A percentile compares a stretch with the other conserved stretches of the same genome.
Conservation (phyloP, 345 rosid genomes). For the Angophora floribunda region DNA sequence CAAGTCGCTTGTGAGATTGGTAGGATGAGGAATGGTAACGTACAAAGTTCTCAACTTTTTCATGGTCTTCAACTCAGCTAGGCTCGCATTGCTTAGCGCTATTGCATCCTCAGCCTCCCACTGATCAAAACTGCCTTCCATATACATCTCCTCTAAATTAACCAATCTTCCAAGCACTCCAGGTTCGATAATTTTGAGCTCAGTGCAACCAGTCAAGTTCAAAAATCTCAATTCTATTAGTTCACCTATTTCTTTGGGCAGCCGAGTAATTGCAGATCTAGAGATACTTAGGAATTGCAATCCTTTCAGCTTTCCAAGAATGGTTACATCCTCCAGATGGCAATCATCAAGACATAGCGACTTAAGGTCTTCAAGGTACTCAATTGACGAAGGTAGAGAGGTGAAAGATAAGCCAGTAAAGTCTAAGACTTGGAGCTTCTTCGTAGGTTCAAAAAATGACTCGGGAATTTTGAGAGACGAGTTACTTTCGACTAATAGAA, state of each 20-base stretch:
- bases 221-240: neutral
- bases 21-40: neutral
- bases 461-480: neutral
- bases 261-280: neutral
- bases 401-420: neutral
- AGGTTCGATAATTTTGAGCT: constrained; percentile 1
- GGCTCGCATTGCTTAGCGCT: neutral
- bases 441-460: neutral
- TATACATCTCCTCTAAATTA: constrained; percentile 12
- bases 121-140: neutral
- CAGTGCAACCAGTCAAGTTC: neutral
- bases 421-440: constrained; percentile 8
- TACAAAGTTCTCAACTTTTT: neutral
- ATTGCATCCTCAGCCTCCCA: constrained; percentile 7
- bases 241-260: constrained; percentile 10
- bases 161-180: constrained; percentile 2
- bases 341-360: constrained; percentile 1
- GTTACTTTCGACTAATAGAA: neutral
- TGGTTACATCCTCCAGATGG: neutral
- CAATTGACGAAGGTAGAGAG: constrained; percentile 1
- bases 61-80: constrained; percentile 7
- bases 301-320: neutral
- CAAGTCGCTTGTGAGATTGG: neutral
- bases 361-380: neutral
- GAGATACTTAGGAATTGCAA: constrained; percentile 1